Evolutionary conservation across 306 rosid species (phyloP).

Genomic region (Rosa multiflora): DNA sequence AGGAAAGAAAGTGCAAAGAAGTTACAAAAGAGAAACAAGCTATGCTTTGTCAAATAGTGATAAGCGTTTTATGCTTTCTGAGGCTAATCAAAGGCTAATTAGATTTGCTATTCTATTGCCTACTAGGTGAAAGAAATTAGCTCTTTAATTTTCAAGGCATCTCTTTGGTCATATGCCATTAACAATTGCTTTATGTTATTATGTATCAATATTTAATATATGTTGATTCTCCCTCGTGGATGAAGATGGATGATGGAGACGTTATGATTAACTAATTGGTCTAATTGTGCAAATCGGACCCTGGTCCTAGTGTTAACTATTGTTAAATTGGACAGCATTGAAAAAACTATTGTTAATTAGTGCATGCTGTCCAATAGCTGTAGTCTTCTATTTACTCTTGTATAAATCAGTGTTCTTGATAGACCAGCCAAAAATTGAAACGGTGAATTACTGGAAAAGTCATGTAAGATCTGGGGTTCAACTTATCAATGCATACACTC

Average conservation of each 20-base stretch:
- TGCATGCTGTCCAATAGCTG: not conserved
- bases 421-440: too few species aligned
- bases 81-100: not conserved
- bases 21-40: not conserved
- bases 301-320: not conserved
- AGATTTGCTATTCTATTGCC: conserved; percentile 13
- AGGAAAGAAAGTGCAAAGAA: conserved; percentile 29
- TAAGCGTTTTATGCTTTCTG: not conserved
- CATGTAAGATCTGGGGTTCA: too few species aligned
- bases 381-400: too few species aligned
- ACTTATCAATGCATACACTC: too few species aligned
- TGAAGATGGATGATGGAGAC: not conserved
- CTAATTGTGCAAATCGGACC: not conserved
- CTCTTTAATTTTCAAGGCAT: not conserved
- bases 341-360: not conserved
- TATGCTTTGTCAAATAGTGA: not conserved
- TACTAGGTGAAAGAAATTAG: conserved; percentile 14
- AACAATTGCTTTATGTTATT: not conserved
- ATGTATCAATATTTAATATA: not conserved
- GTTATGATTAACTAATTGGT: conserved; percentile 10
- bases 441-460: too few species aligned
- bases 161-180: not conserved
- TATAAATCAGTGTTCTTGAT: too few species aligned
- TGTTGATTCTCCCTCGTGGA: not conserved
- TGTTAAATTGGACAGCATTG: not conserved